Evolutionary conservation across 1,284 basidiomycete genomes (phyloP), one percentile per base, ranked within the genome.

Genomic region (Trichosporon coremiiforme): DNA sequence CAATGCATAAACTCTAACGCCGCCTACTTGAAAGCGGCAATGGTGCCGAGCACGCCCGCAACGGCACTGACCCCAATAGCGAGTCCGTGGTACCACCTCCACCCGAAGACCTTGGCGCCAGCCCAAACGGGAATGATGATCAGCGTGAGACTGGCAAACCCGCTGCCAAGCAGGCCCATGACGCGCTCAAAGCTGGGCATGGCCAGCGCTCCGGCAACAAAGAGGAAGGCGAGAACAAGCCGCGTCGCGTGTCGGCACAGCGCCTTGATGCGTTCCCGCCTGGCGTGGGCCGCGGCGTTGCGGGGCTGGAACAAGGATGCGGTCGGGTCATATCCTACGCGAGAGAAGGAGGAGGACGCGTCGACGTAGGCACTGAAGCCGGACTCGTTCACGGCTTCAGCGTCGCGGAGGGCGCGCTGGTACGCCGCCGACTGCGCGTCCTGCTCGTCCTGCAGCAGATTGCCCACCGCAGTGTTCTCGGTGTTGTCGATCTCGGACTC

Each of bases 91-190:
- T 87, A 78, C 73, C 84, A 84, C 68, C 86, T 88, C 71, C 83
- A 85, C 13, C 81, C 81, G 68, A 77, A 79, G 4, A 80, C 68
- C 25, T 87, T 83, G 7, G 87, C 85, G 65, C 91, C 84, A 62
- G 87, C 87, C 62, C 86, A 85, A 47, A 93, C 85, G 2, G 93
- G 93, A 1, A 91, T 90, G 74, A 94, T 89, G 60, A 93, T 87
- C 74, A 90, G 90, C n/a, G 92, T 87, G 73, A 90, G 83, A 77
- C 94, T 92, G 0, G 92, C 90, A 62, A 91, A 88, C 78, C 93
- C 93, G 9, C 90, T 89, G 2, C 94, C 94, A 55, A 95, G 85
- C 77, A 95, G 91, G 15, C 89, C 89, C 91, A 97, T 93, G 78
- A 94, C 87, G 6, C 90, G 87, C 77, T 92, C 91, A 80, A 98